Conservation (phyloP, 495 filamentous ascomycete species). For the Aspergillus panamensis region DNA sequence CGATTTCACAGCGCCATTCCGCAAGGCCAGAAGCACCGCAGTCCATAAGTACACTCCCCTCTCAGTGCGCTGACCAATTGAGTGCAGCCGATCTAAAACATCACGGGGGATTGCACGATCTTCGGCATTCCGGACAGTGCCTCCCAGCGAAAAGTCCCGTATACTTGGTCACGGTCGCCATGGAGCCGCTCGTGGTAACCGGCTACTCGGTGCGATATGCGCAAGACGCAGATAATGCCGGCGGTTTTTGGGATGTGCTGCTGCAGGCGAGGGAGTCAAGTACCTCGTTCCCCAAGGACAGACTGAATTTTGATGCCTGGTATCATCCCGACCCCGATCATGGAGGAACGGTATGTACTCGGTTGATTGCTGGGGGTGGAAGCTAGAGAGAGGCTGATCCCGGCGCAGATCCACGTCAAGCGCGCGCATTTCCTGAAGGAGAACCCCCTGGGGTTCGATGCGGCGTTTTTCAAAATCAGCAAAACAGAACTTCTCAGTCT, state of each 20-base stretch:
- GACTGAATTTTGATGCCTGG: neutral
- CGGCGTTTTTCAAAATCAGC: constrained; percentile 9
- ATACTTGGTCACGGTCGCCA: too few relatives aligned
- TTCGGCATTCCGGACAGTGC: too few relatives aligned
- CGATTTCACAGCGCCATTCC: too few relatives aligned
- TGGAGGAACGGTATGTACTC: neutral
- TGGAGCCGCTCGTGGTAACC: too few relatives aligned
- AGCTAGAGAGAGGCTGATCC: too few relatives aligned
- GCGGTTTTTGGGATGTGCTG: neutral
- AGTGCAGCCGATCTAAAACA: too few relatives aligned
- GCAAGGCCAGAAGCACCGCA: too few relatives aligned
- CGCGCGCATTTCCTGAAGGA: constrained; percentile 4
- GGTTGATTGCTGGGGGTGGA: too few relatives aligned
- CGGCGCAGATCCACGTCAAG: neutral
- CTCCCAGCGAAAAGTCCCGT: too few relatives aligned
- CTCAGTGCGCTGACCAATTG: too few relatives aligned
- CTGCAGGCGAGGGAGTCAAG: neutral
- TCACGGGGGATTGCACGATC: too few relatives aligned
- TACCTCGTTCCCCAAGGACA: neutral
- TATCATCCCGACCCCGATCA: neutral
- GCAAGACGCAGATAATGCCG: neutral
- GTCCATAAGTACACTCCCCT: too few relatives aligned
- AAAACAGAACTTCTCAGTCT: neutral
- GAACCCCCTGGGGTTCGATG: constrained; percentile 2
- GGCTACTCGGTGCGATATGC: neutral